Conservation (phyloP, 257 asterid genomes). For the Thymus mandschuricus region DNA sequence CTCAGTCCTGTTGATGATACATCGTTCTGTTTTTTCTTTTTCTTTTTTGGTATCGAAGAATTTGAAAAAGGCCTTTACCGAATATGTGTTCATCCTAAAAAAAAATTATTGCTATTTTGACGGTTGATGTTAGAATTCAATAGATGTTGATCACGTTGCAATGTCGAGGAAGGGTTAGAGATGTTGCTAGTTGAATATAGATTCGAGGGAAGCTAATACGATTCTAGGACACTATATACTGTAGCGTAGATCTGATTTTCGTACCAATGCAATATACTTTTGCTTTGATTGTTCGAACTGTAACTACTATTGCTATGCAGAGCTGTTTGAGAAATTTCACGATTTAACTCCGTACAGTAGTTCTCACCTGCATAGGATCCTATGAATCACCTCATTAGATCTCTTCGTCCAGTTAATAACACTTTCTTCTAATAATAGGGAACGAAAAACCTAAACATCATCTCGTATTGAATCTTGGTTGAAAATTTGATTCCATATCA, state of each 20-base stretch:
- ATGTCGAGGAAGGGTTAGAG: background rate
- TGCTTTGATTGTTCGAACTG: background rate
- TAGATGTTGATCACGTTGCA: background rate
- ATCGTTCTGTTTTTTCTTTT: too few species aligned
- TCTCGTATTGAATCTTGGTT: background rate
- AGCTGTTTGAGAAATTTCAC: background rate
- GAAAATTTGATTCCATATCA: too few species aligned
- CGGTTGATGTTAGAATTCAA: background rate
- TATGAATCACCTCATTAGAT: background rate
- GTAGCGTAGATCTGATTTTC: background rate
- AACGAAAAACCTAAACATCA: background rate
- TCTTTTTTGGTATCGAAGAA: background rate
- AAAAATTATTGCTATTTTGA: background rate
- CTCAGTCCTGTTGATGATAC: too few species aligned
- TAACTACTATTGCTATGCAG: background rate
- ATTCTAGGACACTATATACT: background rate
- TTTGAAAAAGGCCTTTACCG: background rate
- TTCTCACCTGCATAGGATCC: background rate
- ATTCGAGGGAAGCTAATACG: background rate
- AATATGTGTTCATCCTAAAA: background rate
- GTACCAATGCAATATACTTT: background rate
- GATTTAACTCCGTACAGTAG: background rate
- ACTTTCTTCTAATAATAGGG: background rate
- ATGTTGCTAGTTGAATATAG: too few species aligned
- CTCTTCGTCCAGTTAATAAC: background rate